Conservation (phyloP, 192 early-diverging fungal species). For the Dispira simplex region DNA sequence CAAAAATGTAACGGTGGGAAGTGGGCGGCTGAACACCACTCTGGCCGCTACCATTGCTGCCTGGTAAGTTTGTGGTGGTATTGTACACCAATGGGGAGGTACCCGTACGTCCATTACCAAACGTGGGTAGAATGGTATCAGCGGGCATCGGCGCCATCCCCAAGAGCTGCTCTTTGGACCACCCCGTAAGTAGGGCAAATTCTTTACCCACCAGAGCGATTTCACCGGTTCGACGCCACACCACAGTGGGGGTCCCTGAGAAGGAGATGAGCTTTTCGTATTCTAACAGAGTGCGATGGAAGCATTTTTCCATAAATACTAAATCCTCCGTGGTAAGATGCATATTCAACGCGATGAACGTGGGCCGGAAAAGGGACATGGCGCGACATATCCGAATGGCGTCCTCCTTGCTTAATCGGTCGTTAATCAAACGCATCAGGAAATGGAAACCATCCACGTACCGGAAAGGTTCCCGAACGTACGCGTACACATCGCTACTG, state of each 20-base stretch:
- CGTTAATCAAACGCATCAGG: slow-evolving; percentile 64
- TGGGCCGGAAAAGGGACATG: slow-evolving; percentile 80
- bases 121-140: not conserved
- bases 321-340: slow-evolving; percentile 88
- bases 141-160: slow-evolving; percentile 8
- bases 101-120: not conserved
- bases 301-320: slow-evolving; percentile 93
- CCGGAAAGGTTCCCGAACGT: slow-evolving; percentile 69
- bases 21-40: not conserved
- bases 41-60: not conserved
- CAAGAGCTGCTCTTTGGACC: slow-evolving; percentile 70
- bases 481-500: slow-evolving; percentile 54
- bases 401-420: slow-evolving; percentile 77
- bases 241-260: slow-evolving; percentile 89
- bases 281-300: slow-evolving; percentile 86
- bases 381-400: slow-evolving; percentile 80
- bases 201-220: slow-evolving; percentile 93
- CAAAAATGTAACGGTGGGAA: slow-evolving; percentile 21
- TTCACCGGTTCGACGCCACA: slow-evolving; percentile 95
- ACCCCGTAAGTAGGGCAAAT: slow-evolving; percentile 84
- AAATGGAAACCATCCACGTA: slow-evolving; percentile 92
- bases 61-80: slow-evolving; percentile 7
- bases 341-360: slow-evolving; percentile 87
- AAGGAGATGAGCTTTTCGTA: slow-evolving; percentile 91
- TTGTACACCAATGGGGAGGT: not conserved